Base-by-base conservation (phyloP, 176 grass and related monocot species). In the Tuctoria greenei region DNA sequence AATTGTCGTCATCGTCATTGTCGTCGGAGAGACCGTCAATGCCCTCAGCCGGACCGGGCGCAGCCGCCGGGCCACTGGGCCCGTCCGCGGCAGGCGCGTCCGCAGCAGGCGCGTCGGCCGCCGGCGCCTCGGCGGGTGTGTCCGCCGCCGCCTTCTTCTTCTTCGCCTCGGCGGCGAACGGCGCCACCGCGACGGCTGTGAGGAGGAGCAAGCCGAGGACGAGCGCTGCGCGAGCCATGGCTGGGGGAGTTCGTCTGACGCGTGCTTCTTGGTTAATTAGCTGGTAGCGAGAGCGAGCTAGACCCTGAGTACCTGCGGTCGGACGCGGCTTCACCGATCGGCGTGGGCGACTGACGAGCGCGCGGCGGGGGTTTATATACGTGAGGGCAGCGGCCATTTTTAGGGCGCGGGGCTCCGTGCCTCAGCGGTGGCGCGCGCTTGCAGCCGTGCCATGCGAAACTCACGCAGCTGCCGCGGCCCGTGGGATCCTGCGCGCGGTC, bases 11-110 rank as follows among this genome's bases (percentile, higher is more conserved):
- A 20, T 73, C 80, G 26, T 63, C 44, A 1, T 61, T 66, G n/a
- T 86, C 73, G 60, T 40, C 40, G 6, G 86, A 59, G 66, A 91
- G 85, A 57, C 83, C 85, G 68, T 43, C 54, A 62, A 91, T 88
- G n/a, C 60, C 79, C 39, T 91, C 86, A 0, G 70, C 57, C 39
- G 83, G 85, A n/a, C 75, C 86, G 0, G 81, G 89, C 10, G 81
- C 75, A 31, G 31, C 31, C 31, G 31, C 1, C 31, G 79, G 37
- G 8, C 57, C 51, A 2, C 76, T 54, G 20, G 88, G 81, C 13
- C 59, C 59, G 1, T 61, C 59, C 12, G 59, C 26, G 1, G 31
- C 31, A 3, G 59, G 15, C 27, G 59, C 65, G 42, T 35, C 13
- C 9, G 41, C 25, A 27, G 66, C 21, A 7, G 66, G 66, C 4